phyloP scores from a whole-genome alignment of 257 asterid species.

The Nicotiana attenuata region DNA sequence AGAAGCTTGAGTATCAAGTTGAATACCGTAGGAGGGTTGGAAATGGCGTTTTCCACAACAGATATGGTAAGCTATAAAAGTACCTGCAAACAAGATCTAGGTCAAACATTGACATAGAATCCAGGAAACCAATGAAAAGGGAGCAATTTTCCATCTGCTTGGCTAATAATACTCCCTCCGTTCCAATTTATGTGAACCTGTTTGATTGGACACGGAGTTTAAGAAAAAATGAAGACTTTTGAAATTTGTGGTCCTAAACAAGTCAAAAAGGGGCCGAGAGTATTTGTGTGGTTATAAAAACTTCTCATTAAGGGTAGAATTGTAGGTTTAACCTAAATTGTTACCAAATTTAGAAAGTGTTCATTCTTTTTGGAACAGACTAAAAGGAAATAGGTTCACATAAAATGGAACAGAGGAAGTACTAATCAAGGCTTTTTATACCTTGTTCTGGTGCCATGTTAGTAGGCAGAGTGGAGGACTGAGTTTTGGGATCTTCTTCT shows the following conservation, averaged over 20 bases:
- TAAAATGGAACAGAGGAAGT: no score
- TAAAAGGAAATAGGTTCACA: no score
- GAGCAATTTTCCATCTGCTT: not conserved
- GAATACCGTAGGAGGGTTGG: constrained; percentile 64
- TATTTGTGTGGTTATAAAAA: no score
- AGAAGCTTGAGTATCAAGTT: constrained; percentile 1
- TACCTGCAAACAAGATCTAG: constrained; percentile 54
- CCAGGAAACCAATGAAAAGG: not conserved
- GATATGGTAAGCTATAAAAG: constrained; percentile 75
- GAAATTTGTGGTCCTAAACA: no score
- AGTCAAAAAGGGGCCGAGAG: no score
- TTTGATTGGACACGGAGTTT: no score
- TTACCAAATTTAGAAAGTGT: no score
- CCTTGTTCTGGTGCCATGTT: not conserved
- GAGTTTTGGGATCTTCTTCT: not conserved
- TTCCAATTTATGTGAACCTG: no score
- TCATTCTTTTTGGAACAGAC: no score
- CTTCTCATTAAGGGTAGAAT: no score
- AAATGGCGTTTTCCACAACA: constrained; percentile 79
- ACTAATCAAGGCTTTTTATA: not conserved
- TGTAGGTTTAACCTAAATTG: no score
- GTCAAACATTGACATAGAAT: not conserved
- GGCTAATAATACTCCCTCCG: not conserved
- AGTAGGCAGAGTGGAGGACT: not conserved
- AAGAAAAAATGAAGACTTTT: no score